Percentiles rank a stretch among this genome's conserved stretches.
Evolutionary conservation across 768 basidiomycete genomes (phyloP).

Genomic region (Phanerochaete carnosa): DNA sequence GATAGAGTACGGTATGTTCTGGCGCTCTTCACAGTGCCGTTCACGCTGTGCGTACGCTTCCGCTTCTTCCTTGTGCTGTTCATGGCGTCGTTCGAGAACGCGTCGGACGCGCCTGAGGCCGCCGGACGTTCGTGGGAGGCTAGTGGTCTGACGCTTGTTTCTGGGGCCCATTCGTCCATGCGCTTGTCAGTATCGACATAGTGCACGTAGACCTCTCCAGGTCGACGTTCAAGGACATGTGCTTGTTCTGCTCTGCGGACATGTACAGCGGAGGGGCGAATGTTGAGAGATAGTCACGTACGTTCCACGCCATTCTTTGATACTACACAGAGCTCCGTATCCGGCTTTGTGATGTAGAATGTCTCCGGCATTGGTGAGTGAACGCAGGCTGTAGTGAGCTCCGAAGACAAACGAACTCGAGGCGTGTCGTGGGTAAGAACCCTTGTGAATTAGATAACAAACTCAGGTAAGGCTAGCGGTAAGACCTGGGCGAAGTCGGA

Average conservation of each 20-base stretch:
- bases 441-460: too few relatives aligned
- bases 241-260: slow-evolving; percentile 36
- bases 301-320: slow-evolving; percentile 33
- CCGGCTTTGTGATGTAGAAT: slow-evolving; percentile 7
- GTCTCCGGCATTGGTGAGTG: slow-evolving; percentile 8
- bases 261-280: slow-evolving; percentile 6
- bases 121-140: background rate
- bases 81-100: slow-evolving; percentile 18
- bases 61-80: slow-evolving; percentile 11
- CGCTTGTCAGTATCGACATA: slow-evolving; percentile 68
- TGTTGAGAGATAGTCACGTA: slow-evolving; percentile 24
- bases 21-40: background rate
- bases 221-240: slow-evolving; percentile 49
- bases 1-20: background rate
- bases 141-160: slow-evolving; percentile 34
- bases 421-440: too few relatives aligned
- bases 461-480: too few relatives aligned
- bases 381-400: too few relatives aligned
- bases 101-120: background rate
- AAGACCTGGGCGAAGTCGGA: too few relatives aligned
- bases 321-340: slow-evolving; percentile 20
- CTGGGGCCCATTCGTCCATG: slow-evolving; percentile 71
- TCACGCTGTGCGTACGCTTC: slow-evolving; percentile 12
- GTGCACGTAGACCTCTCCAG: slow-evolving; percentile 64
- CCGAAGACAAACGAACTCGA: too few relatives aligned